Evolutionary conservation across 495 filamentous ascomycete species (phyloP).

Genomic region (Xylaria sp.): DNA sequence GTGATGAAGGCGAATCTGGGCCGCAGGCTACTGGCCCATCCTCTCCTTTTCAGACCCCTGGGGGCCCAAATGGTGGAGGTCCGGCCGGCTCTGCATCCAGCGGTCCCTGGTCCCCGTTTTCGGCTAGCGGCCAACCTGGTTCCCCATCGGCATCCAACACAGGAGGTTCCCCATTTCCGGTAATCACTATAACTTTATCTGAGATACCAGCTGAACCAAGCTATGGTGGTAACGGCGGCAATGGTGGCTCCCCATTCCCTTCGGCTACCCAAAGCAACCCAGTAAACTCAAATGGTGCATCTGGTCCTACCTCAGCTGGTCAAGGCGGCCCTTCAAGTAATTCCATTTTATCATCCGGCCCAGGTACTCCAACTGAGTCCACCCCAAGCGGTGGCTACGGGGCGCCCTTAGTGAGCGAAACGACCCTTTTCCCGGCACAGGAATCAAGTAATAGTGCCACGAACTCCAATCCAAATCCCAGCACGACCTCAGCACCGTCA

Average conservation of each 20-base stretch:
- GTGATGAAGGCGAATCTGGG: slow-evolving; percentile 11
- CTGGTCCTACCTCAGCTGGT: not conserved
- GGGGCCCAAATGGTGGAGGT: not conserved
- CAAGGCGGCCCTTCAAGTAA: slow-evolving; percentile 4
- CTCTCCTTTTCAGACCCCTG: not conserved
- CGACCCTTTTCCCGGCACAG: slow-evolving; percentile 23
- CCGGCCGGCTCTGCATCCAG: not conserved
- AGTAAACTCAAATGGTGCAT: not conserved
- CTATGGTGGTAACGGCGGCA: not conserved
- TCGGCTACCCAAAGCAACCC: slow-evolving; percentile 6
- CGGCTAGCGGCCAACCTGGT: not conserved
- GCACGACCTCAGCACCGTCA: slow-evolving; percentile 7
- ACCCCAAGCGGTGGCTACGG: slow-evolving; percentile 22
- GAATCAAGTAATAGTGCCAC: slow-evolving; percentile 23
- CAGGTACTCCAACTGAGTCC: slow-evolving; percentile 13
- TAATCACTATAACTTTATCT: slow-evolving; percentile 23
- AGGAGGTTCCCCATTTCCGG: slow-evolving; percentile 22
- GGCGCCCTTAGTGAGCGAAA: slow-evolving; percentile 17
- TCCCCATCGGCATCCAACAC: slow-evolving; percentile 12
- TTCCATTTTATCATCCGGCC: not conserved
- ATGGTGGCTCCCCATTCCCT: slow-evolving; percentile 14
- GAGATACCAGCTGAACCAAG: slow-evolving; percentile 3
- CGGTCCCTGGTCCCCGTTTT: slow-evolving; percentile 7
- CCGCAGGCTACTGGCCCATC: slow-evolving; percentile 9
- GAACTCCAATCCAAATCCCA: slow-evolving; percentile 25